Base-by-base conservation (phyloP, 495 filamentous ascomycete genomes). In the Aspergillus kassunensis region DNA sequence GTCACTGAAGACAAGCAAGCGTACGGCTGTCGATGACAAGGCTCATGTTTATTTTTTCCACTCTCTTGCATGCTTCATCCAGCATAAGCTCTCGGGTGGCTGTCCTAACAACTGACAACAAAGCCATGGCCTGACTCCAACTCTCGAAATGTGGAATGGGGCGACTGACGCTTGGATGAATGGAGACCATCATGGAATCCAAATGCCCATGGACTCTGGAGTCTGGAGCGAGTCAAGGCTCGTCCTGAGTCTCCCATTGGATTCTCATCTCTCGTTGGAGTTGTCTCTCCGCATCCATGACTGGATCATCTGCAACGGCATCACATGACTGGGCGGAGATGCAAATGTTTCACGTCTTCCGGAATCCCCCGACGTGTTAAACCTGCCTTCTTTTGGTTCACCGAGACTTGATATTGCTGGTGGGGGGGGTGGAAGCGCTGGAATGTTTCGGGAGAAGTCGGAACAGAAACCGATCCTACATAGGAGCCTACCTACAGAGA, bases 351-450 rank as follows among this genome's bases (percentile, higher is more conserved):
- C 47, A 37, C 16, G 46, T 20, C 34, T 15, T 43, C 67, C 69
- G 65, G 30, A 13, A 57, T 62, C 43, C 55, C 54, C 65, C 67
- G 63, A 58, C 20, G 9, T 20, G 56, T 51, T n/a, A n/a, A n/a
- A n/a, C 62, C 64, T 66, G 56, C 57, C 68, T 61, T 54, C 62
- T 67, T 73, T 69, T 18, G 68, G 70, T 63, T 73, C 70, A 73
- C 70, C 70, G 68, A n/a, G n/a, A 58, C 25, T 44, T 44, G 50
- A 29, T 30, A 36, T 44, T 29, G 35, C 41, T 29, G 45, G 53
- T 40, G 29, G 54, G 49, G 55, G 52, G 58, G 57, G 47, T 56
- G 13, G n/a, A n/a, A n/a, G n/a, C n/a, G 43, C 53, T 54, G 45
- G 46, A 50, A 54, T 19, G n/a, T 30, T 2, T 66, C 67, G 65